Evolutionary conservation across 495 filamentous ascomycete species (phyloP), one percentile per base, ranked within the genome.

Genomic region (Tuber borchii): DNA sequence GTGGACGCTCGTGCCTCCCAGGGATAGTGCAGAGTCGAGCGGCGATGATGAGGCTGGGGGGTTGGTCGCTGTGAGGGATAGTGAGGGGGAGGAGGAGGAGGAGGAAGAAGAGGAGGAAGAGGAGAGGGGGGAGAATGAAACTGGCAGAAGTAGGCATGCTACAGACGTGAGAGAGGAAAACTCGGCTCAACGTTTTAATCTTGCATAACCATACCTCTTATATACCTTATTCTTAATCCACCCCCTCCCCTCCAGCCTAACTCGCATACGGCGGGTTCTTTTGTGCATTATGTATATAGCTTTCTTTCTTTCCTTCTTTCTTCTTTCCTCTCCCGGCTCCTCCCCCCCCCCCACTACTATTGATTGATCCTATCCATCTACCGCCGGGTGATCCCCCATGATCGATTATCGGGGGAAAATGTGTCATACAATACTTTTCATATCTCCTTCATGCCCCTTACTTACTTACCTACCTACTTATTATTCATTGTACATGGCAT

Each of bases 221-320:
- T 34, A 65, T 65, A 31, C n/a, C 26, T 65, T 65, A 73, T 65
- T 44, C 73, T 51, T 76, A 77, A 43, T 75, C 14, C 37, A 37
- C 37, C 19, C 70, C 56, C 34, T 37, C 34, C 34, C 34, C 34
- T 37, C 37, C 72, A 39, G 20, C 22, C n/a, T 40, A 9, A 7
- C 45, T 17, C 31, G 34, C n/a, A 26, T 17, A 14, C 26, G 26
- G 34, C 5, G 22, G 40, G 34, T 14, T 42, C 2, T 70, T 44
- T 16, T 70, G 56, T 70, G 40, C 22, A 68, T 37, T 74, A 26
- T 69, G 56, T 74, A 37, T 46, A 37, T 34, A 37, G 2, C 71
- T 69, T 48, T 73, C 3, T 14, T 26, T 56, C 10, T 3, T 69
- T 37, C 8, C 2, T 4, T 6, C 17, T 16, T 45, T 72, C 19